Base-by-base conservation (phyloP, 768 basidiomycete species). In the Hericium erinaceus region DNA sequence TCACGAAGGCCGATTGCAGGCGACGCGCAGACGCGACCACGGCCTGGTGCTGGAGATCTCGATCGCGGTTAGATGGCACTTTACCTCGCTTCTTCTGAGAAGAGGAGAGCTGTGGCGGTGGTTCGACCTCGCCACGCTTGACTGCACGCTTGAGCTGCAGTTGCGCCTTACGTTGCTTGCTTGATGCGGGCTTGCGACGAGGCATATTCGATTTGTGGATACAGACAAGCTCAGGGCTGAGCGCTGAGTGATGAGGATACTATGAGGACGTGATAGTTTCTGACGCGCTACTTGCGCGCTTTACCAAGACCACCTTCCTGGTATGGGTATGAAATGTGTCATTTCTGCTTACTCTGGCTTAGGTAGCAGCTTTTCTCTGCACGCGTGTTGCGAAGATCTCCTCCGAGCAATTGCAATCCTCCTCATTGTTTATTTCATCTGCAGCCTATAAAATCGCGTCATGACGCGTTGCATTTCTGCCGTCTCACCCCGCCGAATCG, bases 91-190 rank as follows among this genome's bases (percentile, higher is more conserved):
- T 46, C n/a, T 20, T 46, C 15, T 44, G 41, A 12, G 15, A 40
- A 11, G 52, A 38, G 13, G 28, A 37, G 22, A 12, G 15, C 54
- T 18, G 39, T 28, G 56, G 12, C 63, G 66, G 56, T 69, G 65
- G 22, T 61, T 49, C 56, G 63, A 75, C 69, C 61, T 90, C 89
- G 4, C 89, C 92, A 37, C 92, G 84, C 69, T 95, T 95, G 37
- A 87, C 71, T 4, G 93, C 92, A 22, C 92, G 85, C 64, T 89
- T 91, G 52, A 84, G 78, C 67, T 90, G 83, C 8, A 84, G 77
- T 57, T 89, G 80, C 2, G 80, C 83, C 60, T 86, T 90, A 62
- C 83, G 84, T 64, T 87, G 77, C 57, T 83, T 87, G 41, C 77
- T 78, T 0, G 85, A 88, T 10, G 74, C 75, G n/a, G 83, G 72